A percentile compares a stretch with the other conserved stretches of the same genome.
Evolutionary conservation across 192 early-diverging fungal genomes (phyloP).

Genomic region (Podila verticillata): DNA sequence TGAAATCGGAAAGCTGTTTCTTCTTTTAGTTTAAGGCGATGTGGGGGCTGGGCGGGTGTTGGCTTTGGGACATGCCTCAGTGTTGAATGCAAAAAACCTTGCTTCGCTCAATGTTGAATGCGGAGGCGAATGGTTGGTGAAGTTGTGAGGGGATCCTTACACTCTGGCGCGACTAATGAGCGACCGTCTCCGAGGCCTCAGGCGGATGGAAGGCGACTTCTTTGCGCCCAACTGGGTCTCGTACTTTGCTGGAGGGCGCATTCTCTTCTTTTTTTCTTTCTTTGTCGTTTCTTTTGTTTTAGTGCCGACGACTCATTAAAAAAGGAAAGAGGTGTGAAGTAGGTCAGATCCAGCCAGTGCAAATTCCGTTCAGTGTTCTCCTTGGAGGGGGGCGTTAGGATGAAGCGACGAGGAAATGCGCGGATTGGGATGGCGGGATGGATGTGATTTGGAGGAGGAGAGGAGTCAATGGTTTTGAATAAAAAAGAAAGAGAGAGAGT

Average conservation of each 20-base stretch:
- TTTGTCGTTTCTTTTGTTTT: not conserved
- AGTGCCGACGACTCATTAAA: not conserved
- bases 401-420: constrained; percentile 2
- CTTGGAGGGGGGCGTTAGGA: not conserved
- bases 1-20: too few species aligned
- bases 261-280: not conserved
- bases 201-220: constrained; percentile 16
- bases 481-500: not conserved
- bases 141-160: constrained; percentile 18
- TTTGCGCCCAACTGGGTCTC: constrained; percentile 14
- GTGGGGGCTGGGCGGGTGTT: too few species aligned
- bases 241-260: constrained; percentile 25
- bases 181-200: constrained; percentile 39
- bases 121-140: not conserved
- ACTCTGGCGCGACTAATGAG: constrained; percentile 41
- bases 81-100: too few species aligned
- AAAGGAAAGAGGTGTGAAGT: constrained; percentile 1
- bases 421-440: not conserved
- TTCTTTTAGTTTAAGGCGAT: too few species aligned
- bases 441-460: not conserved
- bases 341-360: not conserved
- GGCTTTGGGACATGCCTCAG: too few species aligned
- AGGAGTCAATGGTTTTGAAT: not conserved
- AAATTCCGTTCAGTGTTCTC: not conserved
- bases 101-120: too few species aligned